phyloP scores from a whole-genome alignment of 495 filamentous ascomycete species.

The Annulohypoxylon maeteangense region DNA sequence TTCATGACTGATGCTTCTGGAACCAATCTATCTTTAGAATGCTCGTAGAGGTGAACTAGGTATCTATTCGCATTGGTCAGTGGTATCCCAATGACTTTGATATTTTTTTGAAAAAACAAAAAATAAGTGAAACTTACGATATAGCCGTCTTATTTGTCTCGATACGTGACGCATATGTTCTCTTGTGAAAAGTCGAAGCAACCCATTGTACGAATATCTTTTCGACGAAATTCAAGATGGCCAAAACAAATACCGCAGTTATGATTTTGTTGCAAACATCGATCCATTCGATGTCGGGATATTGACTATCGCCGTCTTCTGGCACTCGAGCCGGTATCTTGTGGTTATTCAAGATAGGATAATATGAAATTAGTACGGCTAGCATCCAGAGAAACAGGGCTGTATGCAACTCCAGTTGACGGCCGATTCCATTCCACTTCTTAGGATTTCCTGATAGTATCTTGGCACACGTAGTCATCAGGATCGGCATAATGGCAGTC shows the following conservation, averaged over 20 bases:
- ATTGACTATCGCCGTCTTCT: conserved; percentile 57
- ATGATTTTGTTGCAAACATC: conserved; percentile 86
- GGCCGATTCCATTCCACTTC: conserved; percentile 93
- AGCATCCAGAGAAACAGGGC: conserved; percentile 95
- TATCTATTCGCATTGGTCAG: conserved; percentile 53
- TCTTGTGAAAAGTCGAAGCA: conserved; percentile 88
- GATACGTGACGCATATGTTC: conserved; percentile 92
- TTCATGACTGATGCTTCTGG: conserved; percentile 74
- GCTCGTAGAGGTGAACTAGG: conserved; percentile 82
- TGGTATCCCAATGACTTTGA: no score
- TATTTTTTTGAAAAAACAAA: no score
- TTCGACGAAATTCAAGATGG: conserved; percentile 83
- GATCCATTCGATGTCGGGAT: conserved; percentile 73
- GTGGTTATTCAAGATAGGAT: conserved; percentile 79
- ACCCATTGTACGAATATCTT: conserved; percentile 97
- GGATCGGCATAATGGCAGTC: conserved; percentile 76
- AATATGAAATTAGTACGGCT: conserved; percentile 77
- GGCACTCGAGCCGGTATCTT: conserved; percentile 58
- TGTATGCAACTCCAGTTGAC: conserved; percentile 84
- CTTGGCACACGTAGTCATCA: conserved; percentile 73
- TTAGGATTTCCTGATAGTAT: conserved; percentile 83
- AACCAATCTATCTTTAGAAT: conserved; percentile 77
- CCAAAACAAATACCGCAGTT: conserved; percentile 80
- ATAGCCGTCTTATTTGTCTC: conserved; percentile 93
- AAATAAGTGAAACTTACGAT: conserved; percentile 56